A percentile compares a stretch with the other conserved stretches of the same genome.
Conservation (phyloP, 345 rosid species). For the Punica granatum region DNA sequence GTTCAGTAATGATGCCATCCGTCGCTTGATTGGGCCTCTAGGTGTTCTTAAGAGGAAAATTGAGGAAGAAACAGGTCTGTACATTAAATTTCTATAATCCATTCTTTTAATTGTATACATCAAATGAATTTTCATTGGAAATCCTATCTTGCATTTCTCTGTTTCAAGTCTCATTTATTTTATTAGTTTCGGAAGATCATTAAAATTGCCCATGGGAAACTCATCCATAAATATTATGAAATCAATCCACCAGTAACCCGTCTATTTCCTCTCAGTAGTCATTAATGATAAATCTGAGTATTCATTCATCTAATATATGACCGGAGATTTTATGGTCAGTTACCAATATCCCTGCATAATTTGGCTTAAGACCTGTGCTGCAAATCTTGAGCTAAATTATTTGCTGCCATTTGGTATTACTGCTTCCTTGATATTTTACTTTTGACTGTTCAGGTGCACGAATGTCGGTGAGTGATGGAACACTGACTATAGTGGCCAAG, state of each 20-base stretch:
- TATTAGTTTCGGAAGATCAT: not conserved
- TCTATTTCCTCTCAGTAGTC: not conserved
- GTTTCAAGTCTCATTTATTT: not conserved
- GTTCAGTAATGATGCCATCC: slow-evolving; percentile 76
- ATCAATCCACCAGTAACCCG: not conserved
- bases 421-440: not conserved
- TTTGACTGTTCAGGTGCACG: slow-evolving; percentile 58
- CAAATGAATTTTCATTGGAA: not conserved
- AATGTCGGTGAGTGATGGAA: slow-evolving; percentile 69
- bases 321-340: not conserved
- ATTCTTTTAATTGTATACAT: not conserved
- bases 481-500: slow-evolving; percentile 72
- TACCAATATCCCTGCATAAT: not conserved
- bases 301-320: not conserved
- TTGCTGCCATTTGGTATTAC: not conserved
- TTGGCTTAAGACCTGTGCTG: not conserved
- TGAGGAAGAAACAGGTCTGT: slow-evolving; percentile 89
- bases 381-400: not conserved
- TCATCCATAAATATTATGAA: not conserved
- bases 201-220: not conserved
- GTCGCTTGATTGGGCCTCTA: slow-evolving; percentile 82
- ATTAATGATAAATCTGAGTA: not conserved
- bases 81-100: slow-evolving; percentile 6
- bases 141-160: not conserved
- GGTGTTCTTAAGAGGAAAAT: slow-evolving; percentile 72